A percentile compares a stretch with the other conserved stretches of the same genome.
Evolutionary conservation across 1,284 basidiomycete species (phyloP).

Genomic region (Cryptococcus sp.): DNA sequence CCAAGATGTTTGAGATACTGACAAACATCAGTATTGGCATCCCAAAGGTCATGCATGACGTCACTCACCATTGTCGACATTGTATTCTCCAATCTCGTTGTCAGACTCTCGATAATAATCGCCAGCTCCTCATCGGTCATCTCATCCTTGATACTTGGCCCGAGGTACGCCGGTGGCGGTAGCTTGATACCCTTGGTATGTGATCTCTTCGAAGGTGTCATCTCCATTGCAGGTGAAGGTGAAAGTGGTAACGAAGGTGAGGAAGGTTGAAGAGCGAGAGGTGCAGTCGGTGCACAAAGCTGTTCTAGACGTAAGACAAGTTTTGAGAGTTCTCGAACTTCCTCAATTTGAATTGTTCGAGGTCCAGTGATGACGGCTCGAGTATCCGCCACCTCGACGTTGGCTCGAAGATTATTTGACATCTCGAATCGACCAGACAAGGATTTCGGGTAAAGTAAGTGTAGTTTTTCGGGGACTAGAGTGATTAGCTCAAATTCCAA

Average conservation of each 20-base stretch:
- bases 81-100: slow-evolving; percentile 76
- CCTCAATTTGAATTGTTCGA: slow-evolving; percentile 65
- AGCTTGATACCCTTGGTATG: slow-evolving; percentile 1
- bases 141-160: slow-evolving; percentile 68
- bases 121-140: slow-evolving; percentile 72
- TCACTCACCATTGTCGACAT: slow-evolving; percentile 55
- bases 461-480: slow-evolving; percentile 72
- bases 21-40: background rate
- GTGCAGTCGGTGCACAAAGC: slow-evolving; percentile 59
- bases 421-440: slow-evolving; percentile 70
- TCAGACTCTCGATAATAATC: slow-evolving; percentile 67
- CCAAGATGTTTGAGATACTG: slow-evolving; percentile 47
- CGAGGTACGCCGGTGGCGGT: slow-evolving; percentile 60
- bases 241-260: slow-evolving; percentile 1
- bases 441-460: slow-evolving; percentile 73
- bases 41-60: background rate
- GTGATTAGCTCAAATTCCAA: background rate
- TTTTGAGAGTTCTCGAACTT: slow-evolving; percentile 70
- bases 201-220: slow-evolving; percentile 24
- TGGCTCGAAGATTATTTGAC: slow-evolving; percentile 48
- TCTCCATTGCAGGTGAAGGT: slow-evolving; percentile 13
- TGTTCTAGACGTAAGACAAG: slow-evolving; percentile 80
- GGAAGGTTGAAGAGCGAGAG: background rate
- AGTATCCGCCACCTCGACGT: slow-evolving; percentile 49
- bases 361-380: slow-evolving; percentile 54